Base-by-base conservation (phyloP, 1,284 basidiomycete species). In the Prillingera fragicola region DNA sequence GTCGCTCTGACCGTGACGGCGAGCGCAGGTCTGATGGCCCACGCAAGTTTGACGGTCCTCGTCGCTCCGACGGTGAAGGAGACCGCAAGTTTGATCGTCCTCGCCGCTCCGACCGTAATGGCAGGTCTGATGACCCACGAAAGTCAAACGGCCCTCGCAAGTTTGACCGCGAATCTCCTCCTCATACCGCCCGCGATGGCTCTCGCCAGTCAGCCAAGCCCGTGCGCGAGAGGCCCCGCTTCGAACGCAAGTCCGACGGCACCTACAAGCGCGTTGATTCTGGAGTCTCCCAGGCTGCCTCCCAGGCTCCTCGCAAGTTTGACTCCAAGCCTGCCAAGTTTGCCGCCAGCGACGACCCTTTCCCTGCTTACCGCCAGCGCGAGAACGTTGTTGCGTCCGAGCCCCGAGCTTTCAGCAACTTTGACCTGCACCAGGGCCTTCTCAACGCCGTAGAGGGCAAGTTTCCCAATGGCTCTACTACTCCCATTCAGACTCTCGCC, bases 401-500 rank as follows among this genome's bases (percentile, higher is more conserved):
- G 21, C 55, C 59, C 4, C 40, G 41, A 14, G 33, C 50, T 4
- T 67, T 67, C 39, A 15, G 33, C 3, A 14, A 47, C 3, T 67
- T 60, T 41, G 33, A 34, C 5, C 72, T 89, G 15, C 71, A 83
- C 50, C 75, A 78, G 0, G 81, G 80, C 3, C 70, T 89, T 13
- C 58, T 80, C 5, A 62, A 73, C 8, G 79, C 78, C 24, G 59
- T 88, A 5, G 62, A 71, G 5, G 77, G 79, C 24, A 63, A 79
- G 1, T 72, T 85, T 12, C 83, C 50, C 1, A 23, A 35, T 5
- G 43, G 48, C 2, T 41, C 44, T 19, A 62, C 87, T 2, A 86
- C 84, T 0, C 78, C 82, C 0, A 86, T 90, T 24, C 87, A 90
- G 63, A 75, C 79, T 0, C 74, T 88, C 19, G 77, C 83, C 17